A percentile compares a stretch with the other conserved stretches of the same genome.
phyloP scores from a whole-genome alignment of 371 early-diverging fungal genomes.

The Blastocladiella emersonii region DNA sequence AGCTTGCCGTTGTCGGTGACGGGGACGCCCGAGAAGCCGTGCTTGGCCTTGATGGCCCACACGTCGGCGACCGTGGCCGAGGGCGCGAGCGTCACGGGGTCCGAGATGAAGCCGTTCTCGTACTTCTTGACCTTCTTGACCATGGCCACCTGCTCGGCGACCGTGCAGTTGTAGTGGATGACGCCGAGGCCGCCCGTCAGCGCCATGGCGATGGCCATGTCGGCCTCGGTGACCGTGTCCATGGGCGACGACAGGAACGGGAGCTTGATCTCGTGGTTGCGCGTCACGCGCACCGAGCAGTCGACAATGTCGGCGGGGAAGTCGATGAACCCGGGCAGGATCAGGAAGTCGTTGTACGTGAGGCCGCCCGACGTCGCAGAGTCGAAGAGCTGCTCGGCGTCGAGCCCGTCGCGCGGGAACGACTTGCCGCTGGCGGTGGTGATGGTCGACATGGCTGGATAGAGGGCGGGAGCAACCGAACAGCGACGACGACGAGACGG shows the following conservation, averaged over 20 bases:
- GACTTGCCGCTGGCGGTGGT: neutral
- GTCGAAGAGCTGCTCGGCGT: constrained; percentile 58
- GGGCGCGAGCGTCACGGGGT: constrained; percentile 78
- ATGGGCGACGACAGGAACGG: constrained; percentile 90
- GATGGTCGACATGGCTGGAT: neutral
- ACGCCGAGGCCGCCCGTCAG: constrained; percentile 91
- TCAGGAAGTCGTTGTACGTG: constrained; percentile 94
- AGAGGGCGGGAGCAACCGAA: too few species aligned
- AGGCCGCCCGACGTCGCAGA: constrained; percentile 62
- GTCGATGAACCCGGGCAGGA: constrained; percentile 89
- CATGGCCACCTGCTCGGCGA: constrained; percentile 91
- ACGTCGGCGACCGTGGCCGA: constrained; percentile 75
- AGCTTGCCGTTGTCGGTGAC: constrained; percentile 81
- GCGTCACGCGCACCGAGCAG: constrained; percentile 61
- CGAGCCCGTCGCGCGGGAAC: constrained; percentile 46
- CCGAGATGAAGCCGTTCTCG: constrained; percentile 95
- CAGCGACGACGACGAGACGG: too few species aligned
- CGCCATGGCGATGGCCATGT: constrained; percentile 96
- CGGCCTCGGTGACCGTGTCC: constrained; percentile 95
- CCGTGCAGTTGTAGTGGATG: constrained; percentile 91
- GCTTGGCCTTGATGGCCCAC: constrained; percentile 61
- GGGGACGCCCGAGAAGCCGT: constrained; percentile 93
- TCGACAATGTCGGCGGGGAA: constrained; percentile 67
- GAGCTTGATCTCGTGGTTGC: constrained; percentile 70
- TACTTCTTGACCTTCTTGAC: constrained; percentile 94